Percentiles rank a stretch among this genome's conserved stretches.
These are phyloP conservation scores for Dothideomycetes sp. DNA, from an alignment of 2,329 filamentous ascomycete genomes.

Conservation along the genomic window DNA sequence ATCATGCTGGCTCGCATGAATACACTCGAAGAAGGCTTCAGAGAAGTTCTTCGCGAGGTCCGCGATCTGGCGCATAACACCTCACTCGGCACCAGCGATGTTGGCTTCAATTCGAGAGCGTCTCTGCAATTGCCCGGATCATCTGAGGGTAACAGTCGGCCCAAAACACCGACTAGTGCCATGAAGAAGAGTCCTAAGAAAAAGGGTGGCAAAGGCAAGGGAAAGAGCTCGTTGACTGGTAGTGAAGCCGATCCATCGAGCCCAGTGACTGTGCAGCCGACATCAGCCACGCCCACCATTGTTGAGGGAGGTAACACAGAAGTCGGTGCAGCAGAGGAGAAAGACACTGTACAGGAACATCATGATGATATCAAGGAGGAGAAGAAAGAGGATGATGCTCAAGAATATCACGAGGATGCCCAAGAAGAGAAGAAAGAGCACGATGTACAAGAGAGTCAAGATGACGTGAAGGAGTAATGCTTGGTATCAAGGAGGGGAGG, in stretches of 20 bases:
- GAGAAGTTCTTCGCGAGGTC: conserved; percentile 47
- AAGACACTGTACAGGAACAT: too few relatives aligned
- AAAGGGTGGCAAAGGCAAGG: conserved; percentile 5
- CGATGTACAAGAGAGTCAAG: too few relatives aligned
- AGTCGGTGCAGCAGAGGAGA: too few relatives aligned
- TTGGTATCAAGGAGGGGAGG: too few relatives aligned
- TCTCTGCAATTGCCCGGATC: neutral
- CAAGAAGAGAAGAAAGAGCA: too few relatives aligned
- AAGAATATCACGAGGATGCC: too few relatives aligned
- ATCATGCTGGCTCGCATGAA: conserved; percentile 87
- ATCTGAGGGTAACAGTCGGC: conserved; percentile 2
- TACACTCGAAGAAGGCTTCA: conserved; percentile 81
- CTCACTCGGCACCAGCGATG: conserved; percentile 24
- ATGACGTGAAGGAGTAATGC: too few relatives aligned
- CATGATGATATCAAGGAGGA: too few relatives aligned
- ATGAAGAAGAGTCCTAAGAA: conserved; percentile 9
- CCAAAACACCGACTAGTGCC: conserved; percentile 8
- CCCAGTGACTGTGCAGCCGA: conserved; percentile 3
- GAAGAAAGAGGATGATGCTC: too few relatives aligned
- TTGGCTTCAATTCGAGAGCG: conserved; percentile 7
- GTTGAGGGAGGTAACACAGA: too few relatives aligned
- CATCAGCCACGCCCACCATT: too few relatives aligned
- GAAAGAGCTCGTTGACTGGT: neutral
- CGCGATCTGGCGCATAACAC: conserved; percentile 21
- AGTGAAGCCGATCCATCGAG: conserved; percentile 7